Base-by-base conservation (phyloP, 2,329 filamentous ascomycete genomes). In the Pseudopyricularia javanii region DNA sequence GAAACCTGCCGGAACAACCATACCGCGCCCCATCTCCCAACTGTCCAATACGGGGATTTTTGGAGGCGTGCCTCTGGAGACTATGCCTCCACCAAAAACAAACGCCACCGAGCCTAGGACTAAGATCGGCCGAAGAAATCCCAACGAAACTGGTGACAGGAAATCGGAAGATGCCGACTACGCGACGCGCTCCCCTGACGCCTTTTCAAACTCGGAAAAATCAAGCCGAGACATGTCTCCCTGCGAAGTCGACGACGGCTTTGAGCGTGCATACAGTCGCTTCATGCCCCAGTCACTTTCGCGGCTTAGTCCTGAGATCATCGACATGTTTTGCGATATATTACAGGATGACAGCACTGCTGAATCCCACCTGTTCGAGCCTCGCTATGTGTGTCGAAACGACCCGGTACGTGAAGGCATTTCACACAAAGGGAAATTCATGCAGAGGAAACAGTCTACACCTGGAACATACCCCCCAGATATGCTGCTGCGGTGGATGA, bases 321-420 rank as follows among this genome's bases (percentile, higher is more conserved):
- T 85, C 33, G 74, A 82, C 53, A 76, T 84, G 56, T 68, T 84
- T 20, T 83, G 80, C 58, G 75, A 83, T 59, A 68, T 80, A 3
- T 70, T 83, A 15, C 74, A 80, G 59, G 71, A 79, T 52, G 79
- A 84, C 57, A 63, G 66, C 7, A 81, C 74, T 6, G 65, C 61
- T 7, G 80, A 83, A 60, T 67, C 66, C 14, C 73, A 75, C 56
- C 59, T 74, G 37, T 62, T 77, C 2, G 69, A 74, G 37, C 75
- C 71, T 12, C 60, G 63, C 24, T 59, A 62, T 1, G 57, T 73
- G 7, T 57, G 55, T 15, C 63, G 56, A 35, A 62, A 28, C 9
- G 30, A 52, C 40, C 32, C 37, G 40, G 50, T 52, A 22, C 37
- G 50, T 15, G 37, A 47, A 24, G 50, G 50, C 12, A 30, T 47